Evolutionary conservation across 352 stramenopile species (phyloP), one percentile per base, ranked within the genome.

Genomic region (Phytophthora pistaciae): DNA sequence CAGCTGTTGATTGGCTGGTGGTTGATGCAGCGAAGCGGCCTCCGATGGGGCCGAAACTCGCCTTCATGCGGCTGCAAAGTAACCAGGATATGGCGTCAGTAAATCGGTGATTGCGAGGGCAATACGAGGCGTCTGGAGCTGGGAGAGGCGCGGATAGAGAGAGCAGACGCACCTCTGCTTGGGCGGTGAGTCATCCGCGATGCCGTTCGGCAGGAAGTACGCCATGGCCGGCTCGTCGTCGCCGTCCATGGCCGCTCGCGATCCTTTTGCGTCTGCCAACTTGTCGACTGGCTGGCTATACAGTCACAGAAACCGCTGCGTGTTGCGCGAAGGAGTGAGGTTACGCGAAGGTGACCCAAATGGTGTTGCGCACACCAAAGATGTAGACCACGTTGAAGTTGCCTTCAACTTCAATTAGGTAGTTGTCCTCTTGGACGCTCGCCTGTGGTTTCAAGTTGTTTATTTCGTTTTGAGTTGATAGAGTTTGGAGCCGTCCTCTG

Each of bases 201-300:
- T 96, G 61, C 87, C 89, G 49, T 91, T 85, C n/a, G 87, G 89
- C 44, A 96, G 75, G 69, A 96, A 96, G 64, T 96, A 96, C 64
- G 84, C 63, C 84, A 94, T 87, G 48, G 72, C 72, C 54, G 74
- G 70, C 33, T 94, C 87, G 25, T 88, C 87, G 60, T 92, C 87
- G 33, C 59, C 77, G 68, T 88, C 63, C 72, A 84, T 81, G 21
- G 49, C 44, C 33, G 42, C 48, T 10, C 48, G 29, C 38, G 67
- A 64, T 70, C 62, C 56, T 65, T 14, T n/a, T 11, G 25, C 0
- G 0, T 60, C n/a, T 53, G 42, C 20, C 11, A 42, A 48, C 13
- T 33, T 65, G 53, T 58, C 52, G 66, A 66, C 66, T 69, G 54
- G 66, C 54, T 74, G 60, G 55, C 61, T 56, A 36, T 46, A 36